phyloP scores from a whole-genome alignment of 169 alveolate species.

The Plasmodium gallinaceum region DNA sequence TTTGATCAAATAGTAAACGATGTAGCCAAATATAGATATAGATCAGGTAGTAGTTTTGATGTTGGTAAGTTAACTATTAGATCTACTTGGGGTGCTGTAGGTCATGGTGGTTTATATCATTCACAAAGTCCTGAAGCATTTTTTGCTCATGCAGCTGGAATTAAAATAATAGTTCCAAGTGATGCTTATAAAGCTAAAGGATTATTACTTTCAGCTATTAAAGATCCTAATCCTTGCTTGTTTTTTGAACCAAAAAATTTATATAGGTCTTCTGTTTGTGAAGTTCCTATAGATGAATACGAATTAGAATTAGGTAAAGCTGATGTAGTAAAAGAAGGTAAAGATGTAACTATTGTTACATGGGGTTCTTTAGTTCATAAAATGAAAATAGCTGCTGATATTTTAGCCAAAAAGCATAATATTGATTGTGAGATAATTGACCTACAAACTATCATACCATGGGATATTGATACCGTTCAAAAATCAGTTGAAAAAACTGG shows the following conservation, averaged over 20 bases:
- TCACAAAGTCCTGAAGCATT: constrained; percentile 97
- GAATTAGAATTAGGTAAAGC: constrained; percentile 95
- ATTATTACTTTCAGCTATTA: constrained; percentile 87
- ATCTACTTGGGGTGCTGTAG: constrained; percentile 97
- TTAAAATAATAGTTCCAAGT: constrained; percentile 95
- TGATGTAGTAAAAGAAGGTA: constrained; percentile 94
- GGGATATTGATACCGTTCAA: constrained; percentile 95
- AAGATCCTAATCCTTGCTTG: constrained; percentile 94
- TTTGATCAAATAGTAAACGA: constrained; percentile 97
- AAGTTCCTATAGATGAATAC: constrained; percentile 93
- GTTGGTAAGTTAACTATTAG: constrained; percentile 95
- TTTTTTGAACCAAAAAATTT: constrained; percentile 98
- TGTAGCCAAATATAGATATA: constrained; percentile 96
- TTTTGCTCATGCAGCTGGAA: constrained; percentile 97
- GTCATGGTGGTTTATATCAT: constrained; percentile 98
- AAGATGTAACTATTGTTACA: constrained; percentile 91
- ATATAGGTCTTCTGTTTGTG: constrained; percentile 96
- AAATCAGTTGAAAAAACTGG: constrained; percentile 95
- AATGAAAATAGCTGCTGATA: constrained; percentile 92
- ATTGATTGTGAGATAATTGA: constrained; percentile 95
- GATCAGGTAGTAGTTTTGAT: constrained; percentile 95
- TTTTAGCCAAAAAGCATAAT: constrained; percentile 91
- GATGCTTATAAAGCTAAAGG: constrained; percentile 97
- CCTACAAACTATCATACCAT: constrained; percentile 96
- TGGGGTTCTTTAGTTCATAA: constrained; percentile 90